phyloP scores from a whole-genome alignment of 257 asterid genomes.

The Solanum medicagineum region DNA sequence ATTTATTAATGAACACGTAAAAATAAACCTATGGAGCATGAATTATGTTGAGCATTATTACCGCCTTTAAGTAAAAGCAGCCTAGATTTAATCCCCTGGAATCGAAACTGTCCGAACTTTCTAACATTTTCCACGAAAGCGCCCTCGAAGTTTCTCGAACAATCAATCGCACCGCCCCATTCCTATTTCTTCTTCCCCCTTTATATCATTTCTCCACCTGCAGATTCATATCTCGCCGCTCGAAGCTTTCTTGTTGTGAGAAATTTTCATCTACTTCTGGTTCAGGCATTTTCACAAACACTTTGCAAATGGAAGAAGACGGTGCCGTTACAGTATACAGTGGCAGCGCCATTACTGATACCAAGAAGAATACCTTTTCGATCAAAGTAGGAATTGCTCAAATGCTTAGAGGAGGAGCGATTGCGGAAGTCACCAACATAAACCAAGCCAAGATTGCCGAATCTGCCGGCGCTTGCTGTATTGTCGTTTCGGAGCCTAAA shows the following conservation, averaged over 20 bases:
- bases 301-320: slow-evolving; percentile 51
- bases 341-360: slow-evolving; percentile 50
- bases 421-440: slow-evolving; percentile 45
- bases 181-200: neutral
- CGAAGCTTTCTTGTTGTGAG: neutral
- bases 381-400: slow-evolving; percentile 65
- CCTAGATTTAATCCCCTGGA: neutral
- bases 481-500: slow-evolving; percentile 40
- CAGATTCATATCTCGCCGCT: neutral
- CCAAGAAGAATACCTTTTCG: slow-evolving; percentile 55
- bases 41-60: neutral
- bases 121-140: slow-evolving; percentile 12
- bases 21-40: neutral
- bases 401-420: slow-evolving; percentile 81
- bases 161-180: slow-evolving; percentile 11
- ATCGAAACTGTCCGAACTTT: slow-evolving; percentile 15
- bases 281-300: slow-evolving; percentile 15
- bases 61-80: neutral
- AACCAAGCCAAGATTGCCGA: slow-evolving; percentile 80
- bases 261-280: neutral
- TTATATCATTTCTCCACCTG: neutral
- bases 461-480: slow-evolving; percentile 76
- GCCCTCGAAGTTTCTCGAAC: slow-evolving; percentile 40
- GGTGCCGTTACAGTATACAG: slow-evolving; percentile 68
- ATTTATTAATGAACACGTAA: too few relatives aligned